Percentiles rank a stretch among this genome's conserved stretches.
Evolutionary conservation across 257 asterid genomes (phyloP).

Genomic region (Solanum pinnatisectum): DNA sequence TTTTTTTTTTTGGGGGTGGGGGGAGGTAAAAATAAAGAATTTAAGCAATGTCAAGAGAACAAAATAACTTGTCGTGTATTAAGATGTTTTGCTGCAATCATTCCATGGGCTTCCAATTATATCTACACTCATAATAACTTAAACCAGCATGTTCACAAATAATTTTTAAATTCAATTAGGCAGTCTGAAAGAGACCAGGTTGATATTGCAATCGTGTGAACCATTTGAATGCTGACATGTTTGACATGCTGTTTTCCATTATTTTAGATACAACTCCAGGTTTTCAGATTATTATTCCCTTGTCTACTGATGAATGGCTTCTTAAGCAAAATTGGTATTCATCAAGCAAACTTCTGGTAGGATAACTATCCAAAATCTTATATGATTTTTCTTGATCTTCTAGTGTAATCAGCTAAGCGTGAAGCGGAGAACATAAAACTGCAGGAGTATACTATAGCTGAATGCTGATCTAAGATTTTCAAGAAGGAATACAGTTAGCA

Average conservation of each 20-base stretch:
- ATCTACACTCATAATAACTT: background rate
- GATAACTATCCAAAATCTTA: background rate
- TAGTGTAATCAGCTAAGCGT: background rate
- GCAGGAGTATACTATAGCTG: background rate
- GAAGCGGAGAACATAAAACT: background rate
- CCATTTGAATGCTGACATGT: background rate
- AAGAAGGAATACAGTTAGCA: background rate
- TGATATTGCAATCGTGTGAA: background rate
- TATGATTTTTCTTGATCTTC: background rate
- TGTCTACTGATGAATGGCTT: background rate
- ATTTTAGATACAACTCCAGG: background rate
- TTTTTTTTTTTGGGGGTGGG: too few relatives aligned
- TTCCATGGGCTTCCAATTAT: background rate
- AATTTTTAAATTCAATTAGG: background rate
- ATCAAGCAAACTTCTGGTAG: background rate
- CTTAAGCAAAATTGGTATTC: background rate
- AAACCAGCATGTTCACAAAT: background rate
- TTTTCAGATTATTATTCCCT: background rate
- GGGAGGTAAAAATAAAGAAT: background rate
- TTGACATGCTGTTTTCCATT: background rate
- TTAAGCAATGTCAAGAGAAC: background rate
- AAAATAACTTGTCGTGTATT: background rate
- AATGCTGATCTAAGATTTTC: background rate
- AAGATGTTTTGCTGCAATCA: background rate
- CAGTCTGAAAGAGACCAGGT: background rate